Evolutionary conservation across 23 red algal genomes (phyloP).

Genomic region (Gracilaria gracilis): DNA sequence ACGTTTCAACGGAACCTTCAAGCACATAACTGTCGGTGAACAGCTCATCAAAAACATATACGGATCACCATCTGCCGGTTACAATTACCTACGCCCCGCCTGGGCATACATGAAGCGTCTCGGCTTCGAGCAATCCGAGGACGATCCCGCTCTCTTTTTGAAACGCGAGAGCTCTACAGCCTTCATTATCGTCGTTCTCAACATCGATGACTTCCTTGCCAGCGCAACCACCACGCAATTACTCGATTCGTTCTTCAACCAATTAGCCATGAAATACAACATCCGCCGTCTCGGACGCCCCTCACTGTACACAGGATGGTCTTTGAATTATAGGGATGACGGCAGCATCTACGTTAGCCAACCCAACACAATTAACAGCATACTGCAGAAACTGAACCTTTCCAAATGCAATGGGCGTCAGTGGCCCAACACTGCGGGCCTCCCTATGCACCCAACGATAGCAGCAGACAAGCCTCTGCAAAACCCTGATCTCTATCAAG

Average conservation of each 20-base stretch:
- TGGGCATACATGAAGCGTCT: not conserved
- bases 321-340: not conserved
- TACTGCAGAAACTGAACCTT: not conserved
- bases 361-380: not conserved
- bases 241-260: too few relatives aligned
- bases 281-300: not conserved
- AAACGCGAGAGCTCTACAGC: not conserved
- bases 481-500: not conserved
- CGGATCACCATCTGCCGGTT: not conserved
- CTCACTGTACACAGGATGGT: not conserved
- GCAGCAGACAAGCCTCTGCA: not conserved
- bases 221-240: too few relatives aligned
- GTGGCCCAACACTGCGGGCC: not conserved
- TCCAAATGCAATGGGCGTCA: not conserved
- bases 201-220: too few relatives aligned
- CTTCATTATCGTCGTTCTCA: too few relatives aligned
- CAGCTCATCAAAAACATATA: not conserved
- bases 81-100: not conserved
- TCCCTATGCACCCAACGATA: not conserved
- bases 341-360: conserved; percentile 6
- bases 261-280: not conserved
- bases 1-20: not conserved
- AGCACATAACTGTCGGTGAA: not conserved
- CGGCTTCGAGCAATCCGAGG: not conserved
- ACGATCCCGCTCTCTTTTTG: not conserved